These are phyloP conservation scores for Aspergillus indologenus DNA, from an alignment of 495 filamentous ascomycete species.

Conservation along the genomic window DNA sequence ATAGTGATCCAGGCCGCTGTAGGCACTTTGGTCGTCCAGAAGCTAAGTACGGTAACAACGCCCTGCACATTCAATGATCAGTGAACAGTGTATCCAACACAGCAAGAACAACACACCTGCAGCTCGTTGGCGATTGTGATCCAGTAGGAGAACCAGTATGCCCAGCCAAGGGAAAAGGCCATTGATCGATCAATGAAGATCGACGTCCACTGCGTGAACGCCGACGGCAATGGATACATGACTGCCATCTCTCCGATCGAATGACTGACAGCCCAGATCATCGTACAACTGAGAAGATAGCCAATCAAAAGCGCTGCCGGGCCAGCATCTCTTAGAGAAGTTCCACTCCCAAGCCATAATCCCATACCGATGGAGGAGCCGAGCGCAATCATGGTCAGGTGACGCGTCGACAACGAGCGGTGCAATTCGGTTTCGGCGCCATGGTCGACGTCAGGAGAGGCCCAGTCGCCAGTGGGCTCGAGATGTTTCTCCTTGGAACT, in stretches of 20 bases:
- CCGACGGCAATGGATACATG: conserved; percentile 55
- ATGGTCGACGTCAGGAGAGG: conserved; percentile 12
- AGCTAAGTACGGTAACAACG: conserved; percentile 56
- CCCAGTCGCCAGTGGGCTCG: not conserved
- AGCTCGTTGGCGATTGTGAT: conserved; percentile 48
- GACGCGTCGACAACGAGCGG: conserved; percentile 28
- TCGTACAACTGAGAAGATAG: conserved; percentile 33
- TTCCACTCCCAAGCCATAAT: conserved; percentile 27
- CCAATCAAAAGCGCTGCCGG: conserved; percentile 49
- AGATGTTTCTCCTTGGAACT: conserved; percentile 12
- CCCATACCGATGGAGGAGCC: conserved; percentile 34
- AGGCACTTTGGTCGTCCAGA: conserved; percentile 49
- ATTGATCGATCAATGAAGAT: conserved; percentile 48
- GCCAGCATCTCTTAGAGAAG: conserved; percentile 23
- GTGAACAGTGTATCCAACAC: not conserved
- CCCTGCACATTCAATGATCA: conserved; percentile 13
- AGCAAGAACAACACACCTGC: conserved; percentile 19
- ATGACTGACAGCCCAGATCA: conserved; percentile 37
- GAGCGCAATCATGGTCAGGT: conserved; percentile 34
- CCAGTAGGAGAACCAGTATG: conserved; percentile 45
- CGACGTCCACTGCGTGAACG: conserved; percentile 44
- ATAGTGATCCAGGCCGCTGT: conserved; percentile 47
- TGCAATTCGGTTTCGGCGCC: conserved; percentile 28
- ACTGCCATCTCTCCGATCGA: conserved; percentile 46
- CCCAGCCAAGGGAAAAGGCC: conserved; percentile 51